A percentile compares a stretch with the other conserved stretches of the same genome.
Evolutionary conservation across 176 grass and related monocot species (phyloP).

Genomic region (Carex pumila): DNA sequence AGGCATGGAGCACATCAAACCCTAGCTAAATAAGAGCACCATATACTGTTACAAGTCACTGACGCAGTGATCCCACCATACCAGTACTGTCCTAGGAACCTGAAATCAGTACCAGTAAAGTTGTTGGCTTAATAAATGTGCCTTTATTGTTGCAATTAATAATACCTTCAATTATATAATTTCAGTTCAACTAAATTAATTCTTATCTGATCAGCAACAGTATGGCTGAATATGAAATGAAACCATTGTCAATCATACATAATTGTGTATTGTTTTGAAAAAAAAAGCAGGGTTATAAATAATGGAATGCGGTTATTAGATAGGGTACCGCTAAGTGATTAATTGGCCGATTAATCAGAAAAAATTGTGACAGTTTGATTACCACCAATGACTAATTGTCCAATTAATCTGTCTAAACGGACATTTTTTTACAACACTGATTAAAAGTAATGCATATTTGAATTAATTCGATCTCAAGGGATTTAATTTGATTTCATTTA

Average conservation of each 20-base stretch:
- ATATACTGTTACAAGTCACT: neutral
- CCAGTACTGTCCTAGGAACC: neutral
- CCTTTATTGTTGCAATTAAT: neutral
- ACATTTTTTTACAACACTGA: too few relatives aligned
- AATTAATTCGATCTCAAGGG: too few relatives aligned
- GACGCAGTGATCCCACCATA: neutral
- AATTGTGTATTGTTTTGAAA: neutral
- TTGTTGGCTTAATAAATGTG: slow-evolving; percentile 5
- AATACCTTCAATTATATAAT: neutral
- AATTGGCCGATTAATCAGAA: too few relatives aligned
- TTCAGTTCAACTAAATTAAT: slow-evolving; percentile 3
- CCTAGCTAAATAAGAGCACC: neutral
- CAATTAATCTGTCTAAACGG: too few relatives aligned
- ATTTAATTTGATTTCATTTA: too few relatives aligned
- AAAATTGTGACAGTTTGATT: too few relatives aligned
- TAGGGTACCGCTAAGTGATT: too few relatives aligned
- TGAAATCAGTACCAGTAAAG: neutral
- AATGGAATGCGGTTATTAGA: too few relatives aligned
- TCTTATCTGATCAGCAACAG: neutral
- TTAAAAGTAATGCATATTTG: too few relatives aligned
- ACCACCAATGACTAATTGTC: too few relatives aligned
- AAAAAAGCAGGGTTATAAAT: too few relatives aligned
- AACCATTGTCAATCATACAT: neutral
- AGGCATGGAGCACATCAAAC: neutral
- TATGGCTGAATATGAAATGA: neutral